phyloP scores from a whole-genome alignment of 371 early-diverging fungal genomes.

The Capillidium heterosporum region DNA sequence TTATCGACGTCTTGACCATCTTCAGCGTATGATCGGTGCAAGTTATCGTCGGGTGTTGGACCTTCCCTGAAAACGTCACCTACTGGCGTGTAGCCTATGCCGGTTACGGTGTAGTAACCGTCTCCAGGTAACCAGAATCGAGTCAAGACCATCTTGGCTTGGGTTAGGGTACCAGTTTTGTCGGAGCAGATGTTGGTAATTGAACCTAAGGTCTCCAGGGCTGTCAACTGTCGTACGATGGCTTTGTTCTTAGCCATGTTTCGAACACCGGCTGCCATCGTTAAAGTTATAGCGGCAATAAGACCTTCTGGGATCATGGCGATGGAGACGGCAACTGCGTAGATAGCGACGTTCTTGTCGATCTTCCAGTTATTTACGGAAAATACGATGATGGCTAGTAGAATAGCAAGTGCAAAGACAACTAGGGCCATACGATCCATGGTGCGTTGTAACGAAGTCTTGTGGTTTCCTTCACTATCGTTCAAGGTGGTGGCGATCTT shows the following conservation, averaged over 20 bases:
- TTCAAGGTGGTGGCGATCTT: conserved; percentile 72
- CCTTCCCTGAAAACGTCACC: conserved; percentile 26
- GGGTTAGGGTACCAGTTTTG: conserved; percentile 44
- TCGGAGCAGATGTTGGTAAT: conserved; percentile 89
- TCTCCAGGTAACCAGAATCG: conserved; percentile 45
- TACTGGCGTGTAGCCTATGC: conserved; percentile 40
- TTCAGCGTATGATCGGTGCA: conserved; percentile 1
- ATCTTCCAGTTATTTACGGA: conserved; percentile 33
- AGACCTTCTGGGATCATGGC: conserved; percentile 95
- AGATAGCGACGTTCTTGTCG: conserved; percentile 35
- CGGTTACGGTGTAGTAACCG: conserved; percentile 36
- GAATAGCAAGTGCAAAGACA: conserved; percentile 41
- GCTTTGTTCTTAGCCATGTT: conserved; percentile 74
- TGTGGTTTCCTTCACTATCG: conserved; percentile 32
- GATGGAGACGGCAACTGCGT: conserved; percentile 71
- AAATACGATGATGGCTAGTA: conserved; percentile 55
- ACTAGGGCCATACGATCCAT: conserved; percentile 53
- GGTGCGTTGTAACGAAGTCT: conserved; percentile 56
- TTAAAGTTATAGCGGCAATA: conserved; percentile 68
- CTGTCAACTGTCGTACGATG: conserved; percentile 71
- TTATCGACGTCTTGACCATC: conserved; percentile 24
- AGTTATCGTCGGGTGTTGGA: not conserved
- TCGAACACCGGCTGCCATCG: conserved; percentile 82
- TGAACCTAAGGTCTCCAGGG: conserved; percentile 77
- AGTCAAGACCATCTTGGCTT: conserved; percentile 53